A percentile compares a stretch with the other conserved stretches of the same genome.
Evolutionary conservation across 1,284 basidiomycete species (phyloP).

Genomic region (Cutaneotrichosporon arboriforme): DNA sequence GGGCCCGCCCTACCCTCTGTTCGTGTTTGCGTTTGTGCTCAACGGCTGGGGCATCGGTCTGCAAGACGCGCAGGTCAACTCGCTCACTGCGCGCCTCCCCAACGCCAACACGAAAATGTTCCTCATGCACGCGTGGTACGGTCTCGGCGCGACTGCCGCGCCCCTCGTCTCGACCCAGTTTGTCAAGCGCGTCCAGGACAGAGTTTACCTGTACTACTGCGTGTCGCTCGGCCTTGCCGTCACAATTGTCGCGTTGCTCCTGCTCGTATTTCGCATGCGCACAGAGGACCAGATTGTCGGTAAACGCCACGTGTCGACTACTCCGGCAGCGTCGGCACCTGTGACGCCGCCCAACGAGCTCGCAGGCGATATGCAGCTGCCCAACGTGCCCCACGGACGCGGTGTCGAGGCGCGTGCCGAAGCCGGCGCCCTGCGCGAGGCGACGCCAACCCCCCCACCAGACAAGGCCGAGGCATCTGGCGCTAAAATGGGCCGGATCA

Average conservation of each 20-base stretch:
- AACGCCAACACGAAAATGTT: slow-evolving; percentile 55
- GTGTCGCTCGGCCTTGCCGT: slow-evolving; percentile 57
- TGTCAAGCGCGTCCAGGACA: slow-evolving; percentile 50
- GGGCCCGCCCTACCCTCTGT: slow-evolving; percentile 62
- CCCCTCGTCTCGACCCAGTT: slow-evolving; percentile 67
- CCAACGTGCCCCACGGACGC: background rate
- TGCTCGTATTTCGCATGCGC: slow-evolving; percentile 55
- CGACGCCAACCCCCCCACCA: background rate
- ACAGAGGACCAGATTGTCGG: slow-evolving; percentile 53
- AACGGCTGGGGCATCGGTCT: slow-evolving; percentile 60
- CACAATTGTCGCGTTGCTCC: slow-evolving; percentile 51
- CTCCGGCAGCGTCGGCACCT: background rate
- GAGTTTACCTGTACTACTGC: slow-evolving; percentile 60
- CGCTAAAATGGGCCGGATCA: slow-evolving; percentile 40
- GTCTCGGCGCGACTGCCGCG: slow-evolving; percentile 61
- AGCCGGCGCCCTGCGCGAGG: background rate
- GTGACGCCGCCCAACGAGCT: background rate
- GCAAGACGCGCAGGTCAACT: slow-evolving; percentile 48
- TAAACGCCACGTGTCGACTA: slow-evolving; percentile 9
- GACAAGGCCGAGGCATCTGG: slow-evolving; percentile 15
- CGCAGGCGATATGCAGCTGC: background rate
- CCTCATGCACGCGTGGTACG: slow-evolving; percentile 58
- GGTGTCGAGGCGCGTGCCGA: background rate
- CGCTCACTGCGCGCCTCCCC: slow-evolving; percentile 28
- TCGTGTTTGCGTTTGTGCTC: slow-evolving; percentile 58